A percentile compares a stretch with the other conserved stretches of the same genome.
Conservation (phyloP, 192 early-diverging fungal genomes). For the Umbelopsis vinacea region DNA sequence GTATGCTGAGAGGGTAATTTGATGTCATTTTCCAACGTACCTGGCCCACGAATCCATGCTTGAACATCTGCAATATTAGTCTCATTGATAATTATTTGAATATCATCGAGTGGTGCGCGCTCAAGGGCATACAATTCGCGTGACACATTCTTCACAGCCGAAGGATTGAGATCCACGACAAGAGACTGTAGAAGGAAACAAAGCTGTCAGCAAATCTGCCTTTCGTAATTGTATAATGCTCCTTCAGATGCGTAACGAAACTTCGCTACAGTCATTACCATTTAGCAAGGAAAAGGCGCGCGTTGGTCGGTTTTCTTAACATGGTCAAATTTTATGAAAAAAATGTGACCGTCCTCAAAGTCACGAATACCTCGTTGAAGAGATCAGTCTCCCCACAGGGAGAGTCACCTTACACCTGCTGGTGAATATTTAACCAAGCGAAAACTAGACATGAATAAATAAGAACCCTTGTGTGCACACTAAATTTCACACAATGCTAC, state of each 20-base stretch:
- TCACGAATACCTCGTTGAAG: not conserved
- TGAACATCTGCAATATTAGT: slow-evolving; percentile 79
- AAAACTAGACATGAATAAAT: too few species aligned
- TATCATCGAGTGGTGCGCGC: slow-evolving; percentile 79
- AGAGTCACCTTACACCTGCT: not conserved
- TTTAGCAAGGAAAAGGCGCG: slow-evolving; percentile 3
- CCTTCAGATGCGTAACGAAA: not conserved
- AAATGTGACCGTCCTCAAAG: slow-evolving; percentile 3
- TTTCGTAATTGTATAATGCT: not conserved
- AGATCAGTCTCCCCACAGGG: not conserved
- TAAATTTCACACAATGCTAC: too few species aligned
- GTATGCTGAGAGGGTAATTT: not conserved
- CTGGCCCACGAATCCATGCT: slow-evolving; percentile 84
- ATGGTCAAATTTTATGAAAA: not conserved
- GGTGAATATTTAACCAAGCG: too few species aligned
- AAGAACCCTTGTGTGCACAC: too few species aligned
- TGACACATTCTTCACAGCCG: slow-evolving; percentile 56
- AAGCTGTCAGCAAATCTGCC: not conserved
- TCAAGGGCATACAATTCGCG: slow-evolving; percentile 62
- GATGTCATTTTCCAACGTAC: slow-evolving; percentile 32
- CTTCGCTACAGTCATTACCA: not conserved
- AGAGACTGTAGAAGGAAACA: slow-evolving; percentile 21
- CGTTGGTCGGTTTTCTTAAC: not conserved
- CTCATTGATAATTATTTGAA: slow-evolving; percentile 72
- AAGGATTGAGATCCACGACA: slow-evolving; percentile 48